Evolutionary conservation across 768 basidiomycete species (phyloP), one percentile per base, ranked within the genome.

Genomic region (Hemileccinum rubropunctum): DNA sequence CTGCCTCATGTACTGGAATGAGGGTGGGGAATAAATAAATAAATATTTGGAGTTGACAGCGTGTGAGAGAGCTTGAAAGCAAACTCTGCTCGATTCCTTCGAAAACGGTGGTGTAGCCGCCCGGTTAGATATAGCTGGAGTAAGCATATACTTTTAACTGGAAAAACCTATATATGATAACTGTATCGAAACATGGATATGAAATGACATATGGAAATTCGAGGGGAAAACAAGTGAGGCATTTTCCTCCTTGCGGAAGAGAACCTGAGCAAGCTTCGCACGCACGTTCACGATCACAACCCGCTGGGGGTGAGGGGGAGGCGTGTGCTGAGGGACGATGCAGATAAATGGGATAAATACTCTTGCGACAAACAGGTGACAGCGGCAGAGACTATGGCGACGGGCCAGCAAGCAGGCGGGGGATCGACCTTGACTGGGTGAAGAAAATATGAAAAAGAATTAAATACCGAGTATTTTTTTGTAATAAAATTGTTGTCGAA

Each of bases 251-350:
- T 47, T 53, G 57, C 47, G 18, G 41, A 42, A 48, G 38, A 47
- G 50, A 54, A 53, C 40, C 42, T 50, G 44, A 50, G 47, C 12
- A 49, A 56, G 59, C 62, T 58, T 64, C 62, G 51, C 53, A 59
- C 62, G 47, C 62, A 63, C 54, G 63, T 65, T 59, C 52, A 56
- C 23, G 21, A 15, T 50, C 57, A 58, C 51, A 37, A 42, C 45
- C 39, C 49, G 39, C 43, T 45, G 45, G 47, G 23, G 34, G 59
- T 41, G 59, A 45, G 53, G 53, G 56, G n/a, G 45, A 55, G 51
- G 58, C 50, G 56, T 56, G 46, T 39, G 28, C 38, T 20, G 47
- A 44, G 56, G 18, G 40, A 36, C 35, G n/a, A 36, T 0, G 3
- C 3, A 21, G 13, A 38, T 17, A 21, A 21, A 21, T 21, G 15